Evolutionary conservation across 768 basidiomycete species (phyloP).

Genomic region (Leccinum obscurum): DNA sequence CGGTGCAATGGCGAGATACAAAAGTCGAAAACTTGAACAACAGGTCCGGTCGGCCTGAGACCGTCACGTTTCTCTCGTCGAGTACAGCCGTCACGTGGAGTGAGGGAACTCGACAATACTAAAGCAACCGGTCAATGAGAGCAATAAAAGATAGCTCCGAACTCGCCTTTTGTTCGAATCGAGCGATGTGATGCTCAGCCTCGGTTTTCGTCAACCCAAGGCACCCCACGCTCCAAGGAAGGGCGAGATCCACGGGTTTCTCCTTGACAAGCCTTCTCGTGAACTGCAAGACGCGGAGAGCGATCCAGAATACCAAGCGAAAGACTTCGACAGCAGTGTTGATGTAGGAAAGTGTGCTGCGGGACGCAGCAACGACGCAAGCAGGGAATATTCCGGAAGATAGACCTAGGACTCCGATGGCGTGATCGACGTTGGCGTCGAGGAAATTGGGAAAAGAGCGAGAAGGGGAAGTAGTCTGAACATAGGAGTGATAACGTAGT

Average conservation of each 20-base stretch:
- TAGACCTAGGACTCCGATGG: slow-evolving; percentile 47
- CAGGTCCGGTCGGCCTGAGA: slow-evolving; percentile 58
- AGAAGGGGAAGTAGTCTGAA: slow-evolving; percentile 25
- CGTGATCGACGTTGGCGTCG: slow-evolving; percentile 34
- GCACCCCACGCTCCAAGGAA: slow-evolving; percentile 50
- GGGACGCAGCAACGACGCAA: slow-evolving; percentile 49
- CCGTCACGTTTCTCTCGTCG: slow-evolving; percentile 47
- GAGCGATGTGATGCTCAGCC: slow-evolving; percentile 27
- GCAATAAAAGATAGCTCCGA: neutral
- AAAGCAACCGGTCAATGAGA: neutral
- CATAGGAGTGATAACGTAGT: slow-evolving; percentile 51
- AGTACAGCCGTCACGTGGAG: slow-evolving; percentile 54
- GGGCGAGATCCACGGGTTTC: slow-evolving; percentile 21
- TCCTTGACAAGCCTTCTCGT: slow-evolving; percentile 25
- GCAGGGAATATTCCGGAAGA: slow-evolving; percentile 60
- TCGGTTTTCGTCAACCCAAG: slow-evolving; percentile 31
- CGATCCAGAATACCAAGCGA: slow-evolving; percentile 54
- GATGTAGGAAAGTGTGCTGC: slow-evolving; percentile 41
- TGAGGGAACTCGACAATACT: slow-evolving; percentile 19
- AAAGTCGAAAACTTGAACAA: slow-evolving; percentile 43
- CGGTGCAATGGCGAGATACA: slow-evolving; percentile 35
- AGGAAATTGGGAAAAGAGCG: slow-evolving; percentile 32
- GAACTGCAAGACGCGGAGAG: slow-evolving; percentile 41
- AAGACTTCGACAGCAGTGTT: slow-evolving; percentile 46
- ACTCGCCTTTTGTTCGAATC: slow-evolving; percentile 26